Conservation (phyloP, 306 rosid species). For the Cicer chorassanicum region DNA sequence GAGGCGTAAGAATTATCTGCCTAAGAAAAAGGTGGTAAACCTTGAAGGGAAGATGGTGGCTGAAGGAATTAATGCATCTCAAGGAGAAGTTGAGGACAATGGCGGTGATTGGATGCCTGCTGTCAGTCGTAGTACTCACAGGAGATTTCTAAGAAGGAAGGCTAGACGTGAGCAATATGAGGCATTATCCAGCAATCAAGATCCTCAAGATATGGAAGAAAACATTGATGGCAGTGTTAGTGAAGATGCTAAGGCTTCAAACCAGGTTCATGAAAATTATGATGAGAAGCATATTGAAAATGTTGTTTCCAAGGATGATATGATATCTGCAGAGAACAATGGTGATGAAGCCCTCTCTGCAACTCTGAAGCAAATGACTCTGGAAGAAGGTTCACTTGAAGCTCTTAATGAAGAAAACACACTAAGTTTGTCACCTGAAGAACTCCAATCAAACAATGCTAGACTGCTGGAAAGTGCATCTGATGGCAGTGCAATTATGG, state of each 20-base stretch:
- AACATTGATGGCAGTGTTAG: slow-evolving; percentile 30
- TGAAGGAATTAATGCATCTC: slow-evolving; percentile 81
- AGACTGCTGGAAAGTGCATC: slow-evolving; percentile 33
- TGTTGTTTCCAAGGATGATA: slow-evolving; percentile 46
- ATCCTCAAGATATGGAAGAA: slow-evolving; percentile 53
- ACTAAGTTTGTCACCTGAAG: slow-evolving; percentile 36
- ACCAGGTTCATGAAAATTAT: slow-evolving; percentile 43
- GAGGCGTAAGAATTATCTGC: slow-evolving; percentile 55
- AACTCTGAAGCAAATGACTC: slow-evolving; percentile 55
- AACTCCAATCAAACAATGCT: slow-evolving; percentile 30
- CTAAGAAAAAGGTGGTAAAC: slow-evolving; percentile 68
- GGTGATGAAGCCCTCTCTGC: slow-evolving; percentile 54
- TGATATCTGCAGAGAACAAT: slow-evolving; percentile 48
- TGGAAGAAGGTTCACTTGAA: slow-evolving; percentile 57
- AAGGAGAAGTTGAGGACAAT: slow-evolving; percentile 66
- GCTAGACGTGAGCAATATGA: slow-evolving; percentile 67
- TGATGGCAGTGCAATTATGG: slow-evolving; percentile 34
- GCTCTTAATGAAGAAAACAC: slow-evolving; percentile 48
- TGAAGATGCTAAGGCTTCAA: slow-evolving; percentile 49
- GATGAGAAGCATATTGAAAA: slow-evolving; percentile 43
- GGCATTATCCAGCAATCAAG: slow-evolving; percentile 55
- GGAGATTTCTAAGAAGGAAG: slow-evolving; percentile 82
- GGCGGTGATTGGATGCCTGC: slow-evolving; percentile 89
- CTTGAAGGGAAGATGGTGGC: slow-evolving; percentile 84
- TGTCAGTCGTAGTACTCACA: slow-evolving; percentile 86